A percentile compares a stretch with the other conserved stretches of the same genome.
Evolutionary conservation across 2,329 filamentous ascomycete species (phyloP).

Genomic region (Dichotomopilus funicola): DNA sequence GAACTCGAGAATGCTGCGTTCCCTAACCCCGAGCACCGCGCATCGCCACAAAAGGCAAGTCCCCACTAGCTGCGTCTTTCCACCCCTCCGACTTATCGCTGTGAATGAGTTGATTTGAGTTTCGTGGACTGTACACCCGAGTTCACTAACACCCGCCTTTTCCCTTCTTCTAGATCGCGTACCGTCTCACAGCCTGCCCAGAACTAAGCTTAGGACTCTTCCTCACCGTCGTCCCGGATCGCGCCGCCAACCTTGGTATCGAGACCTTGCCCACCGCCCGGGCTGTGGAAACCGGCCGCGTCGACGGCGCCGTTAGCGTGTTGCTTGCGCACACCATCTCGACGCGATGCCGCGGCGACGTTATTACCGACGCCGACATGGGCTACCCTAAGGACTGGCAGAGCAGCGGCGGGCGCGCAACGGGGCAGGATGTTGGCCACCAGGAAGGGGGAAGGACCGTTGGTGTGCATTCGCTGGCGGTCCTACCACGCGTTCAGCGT

Average conservation of each 20-base stretch:
- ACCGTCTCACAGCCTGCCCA: constrained; percentile 67
- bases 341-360: constrained; percentile 57
- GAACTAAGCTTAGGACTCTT: constrained; percentile 77
- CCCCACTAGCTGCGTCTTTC: not conserved
- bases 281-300: constrained; percentile 54
- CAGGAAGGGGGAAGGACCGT: constrained; percentile 67
- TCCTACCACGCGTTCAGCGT: constrained; percentile 67
- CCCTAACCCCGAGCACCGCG: constrained; percentile 41
- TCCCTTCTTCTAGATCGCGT: constrained; percentile 52
- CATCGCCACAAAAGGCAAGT: constrained; percentile 48
- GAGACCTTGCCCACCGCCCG: constrained; percentile 49
- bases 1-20: constrained; percentile 51
- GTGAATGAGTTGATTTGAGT: too few relatives aligned
- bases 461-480: constrained; percentile 74
- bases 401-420: constrained; percentile 36
- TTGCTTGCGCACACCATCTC: constrained; percentile 74
- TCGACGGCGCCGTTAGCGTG: constrained; percentile 49
- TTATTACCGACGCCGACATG: constrained; percentile 74
- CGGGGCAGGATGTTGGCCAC: constrained; percentile 50
- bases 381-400: constrained; percentile 61
- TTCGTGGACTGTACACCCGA: not conserved
- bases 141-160: not conserved
- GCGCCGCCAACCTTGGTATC: constrained; percentile 41
- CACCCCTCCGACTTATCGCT: too few relatives aligned
- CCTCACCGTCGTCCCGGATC: constrained; percentile 51